Conservation (phyloP, 257 asterid species). For the Striga asiatica region DNA sequence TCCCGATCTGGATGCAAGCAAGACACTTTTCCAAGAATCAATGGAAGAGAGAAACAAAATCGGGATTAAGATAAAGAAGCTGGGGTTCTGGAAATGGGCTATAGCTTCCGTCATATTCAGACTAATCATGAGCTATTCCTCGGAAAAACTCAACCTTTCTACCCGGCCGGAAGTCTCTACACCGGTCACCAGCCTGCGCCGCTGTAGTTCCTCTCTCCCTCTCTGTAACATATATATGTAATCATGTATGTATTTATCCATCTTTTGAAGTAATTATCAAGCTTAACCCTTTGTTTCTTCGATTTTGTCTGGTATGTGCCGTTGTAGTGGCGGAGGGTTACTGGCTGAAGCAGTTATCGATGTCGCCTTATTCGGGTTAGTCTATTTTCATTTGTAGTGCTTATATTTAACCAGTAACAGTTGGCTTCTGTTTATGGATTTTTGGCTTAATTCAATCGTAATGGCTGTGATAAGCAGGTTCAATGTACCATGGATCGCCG, state of each 20-base stretch:
- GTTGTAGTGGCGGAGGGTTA: constrained; percentile 84
- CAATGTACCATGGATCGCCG: constrained; percentile 98
- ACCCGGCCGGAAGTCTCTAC: constrained; percentile 96
- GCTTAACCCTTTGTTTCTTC: neutral
- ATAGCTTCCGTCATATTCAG: constrained; percentile 50
- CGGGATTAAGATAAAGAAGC: constrained; percentile 22
- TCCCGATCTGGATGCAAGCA: constrained; percentile 19
- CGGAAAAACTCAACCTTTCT: constrained; percentile 64
- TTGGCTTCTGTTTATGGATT: neutral
- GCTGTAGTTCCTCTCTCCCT: constrained; percentile 35
- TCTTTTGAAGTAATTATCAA: neutral
- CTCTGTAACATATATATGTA: neutral
- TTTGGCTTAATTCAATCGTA: neutral
- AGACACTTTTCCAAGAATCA: neutral
- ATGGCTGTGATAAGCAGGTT: constrained; percentile 39
- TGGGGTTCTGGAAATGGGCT: constrained; percentile 80
- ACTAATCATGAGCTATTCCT: constrained; percentile 52
- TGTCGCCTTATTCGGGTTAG: constrained; percentile 91
- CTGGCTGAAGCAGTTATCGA: constrained; percentile 74
- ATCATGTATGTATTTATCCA: neutral
- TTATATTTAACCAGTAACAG: neutral
- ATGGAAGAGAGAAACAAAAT: constrained; percentile 20
- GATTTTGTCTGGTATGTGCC: neutral
- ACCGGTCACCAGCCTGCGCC: constrained; percentile 91
- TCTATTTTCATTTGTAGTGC: constrained; percentile 8